A percentile compares a stretch with the other conserved stretches of the same genome.
These are phyloP conservation scores for Blastobotrys muscicola DNA, from an alignment of 805 yeast species.

Conservation along the genomic window DNA sequence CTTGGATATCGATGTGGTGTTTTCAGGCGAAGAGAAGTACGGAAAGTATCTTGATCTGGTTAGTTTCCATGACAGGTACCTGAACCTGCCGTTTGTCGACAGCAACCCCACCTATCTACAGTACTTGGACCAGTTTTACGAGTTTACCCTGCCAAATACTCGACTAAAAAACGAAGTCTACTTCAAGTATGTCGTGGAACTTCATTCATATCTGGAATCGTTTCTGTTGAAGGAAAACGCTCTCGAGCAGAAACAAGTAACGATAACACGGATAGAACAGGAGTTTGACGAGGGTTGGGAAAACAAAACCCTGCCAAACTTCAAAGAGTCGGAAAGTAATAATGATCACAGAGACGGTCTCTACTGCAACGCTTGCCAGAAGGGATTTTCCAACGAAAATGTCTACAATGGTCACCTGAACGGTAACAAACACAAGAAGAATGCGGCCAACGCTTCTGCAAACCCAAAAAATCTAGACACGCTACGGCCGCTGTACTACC, in stretches of 20 bases:
- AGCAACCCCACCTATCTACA: conserved; percentile 36
- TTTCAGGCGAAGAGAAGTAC: conserved; percentile 49
- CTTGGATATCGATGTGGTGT: conserved; percentile 40
- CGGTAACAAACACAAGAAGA: conserved; percentile 69
- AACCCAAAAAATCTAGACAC: conserved; percentile 2
- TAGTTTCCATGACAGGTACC: conserved; percentile 43
- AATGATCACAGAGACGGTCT: conserved; percentile 14
- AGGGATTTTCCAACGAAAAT: conserved; percentile 49
- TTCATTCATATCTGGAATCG: conserved; percentile 41
- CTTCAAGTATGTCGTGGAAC: conserved; percentile 34
- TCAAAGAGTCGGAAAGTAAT: neutral
- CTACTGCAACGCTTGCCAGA: conserved; percentile 58
- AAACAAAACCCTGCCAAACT: conserved; percentile 9
- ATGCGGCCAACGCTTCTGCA: conserved; percentile 16
- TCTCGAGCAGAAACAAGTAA: conserved; percentile 7
- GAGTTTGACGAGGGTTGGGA: conserved; percentile 24
- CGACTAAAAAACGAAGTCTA: conserved; percentile 30
- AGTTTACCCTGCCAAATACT: conserved; percentile 26
- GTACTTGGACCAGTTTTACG: conserved; percentile 40
- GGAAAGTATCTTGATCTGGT: conserved; percentile 59
- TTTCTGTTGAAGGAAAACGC: conserved; percentile 38
- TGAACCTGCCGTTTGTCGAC: conserved; percentile 34
- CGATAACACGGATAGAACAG: conserved; percentile 14
- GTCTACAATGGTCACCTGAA: conserved; percentile 60
- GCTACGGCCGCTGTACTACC: conserved; percentile 19